phyloP scores from a whole-genome alignment of 2,329 filamentous ascomycete genomes.

The Fusarium pseudoanthophilum region DNA sequence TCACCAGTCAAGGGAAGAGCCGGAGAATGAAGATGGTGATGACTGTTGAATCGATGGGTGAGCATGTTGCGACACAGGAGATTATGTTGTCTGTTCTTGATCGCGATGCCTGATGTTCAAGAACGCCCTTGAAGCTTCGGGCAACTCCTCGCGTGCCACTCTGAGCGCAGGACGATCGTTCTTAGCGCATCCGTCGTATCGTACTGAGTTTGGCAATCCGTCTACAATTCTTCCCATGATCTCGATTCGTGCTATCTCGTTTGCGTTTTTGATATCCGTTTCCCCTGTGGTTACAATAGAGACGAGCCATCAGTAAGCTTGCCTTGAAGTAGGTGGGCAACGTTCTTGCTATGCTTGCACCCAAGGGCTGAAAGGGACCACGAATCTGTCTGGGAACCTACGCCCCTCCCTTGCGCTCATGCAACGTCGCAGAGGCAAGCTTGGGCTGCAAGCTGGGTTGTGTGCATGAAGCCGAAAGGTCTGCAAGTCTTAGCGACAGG shows the following conservation, averaged over 20 bases:
- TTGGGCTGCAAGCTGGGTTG: background rate
- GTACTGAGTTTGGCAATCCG: constrained; percentile 78
- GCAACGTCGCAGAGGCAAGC: background rate
- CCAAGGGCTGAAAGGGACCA: accelerated
- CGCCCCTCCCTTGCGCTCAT: background rate
- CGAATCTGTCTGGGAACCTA: background rate
- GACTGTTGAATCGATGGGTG: constrained; percentile 76
- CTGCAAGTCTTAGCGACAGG: accelerated
- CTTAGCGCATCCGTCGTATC: constrained; percentile 75
- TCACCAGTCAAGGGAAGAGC: background rate
- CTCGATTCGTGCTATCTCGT: constrained; percentile 71
- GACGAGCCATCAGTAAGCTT: constrained; percentile 91
- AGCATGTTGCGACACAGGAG: constrained; percentile 82
- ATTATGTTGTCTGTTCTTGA: constrained; percentile 97
- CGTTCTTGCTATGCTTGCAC: constrained; percentile 95
- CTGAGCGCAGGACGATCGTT: constrained; percentile 79
- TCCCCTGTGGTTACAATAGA: constrained; percentile 75
- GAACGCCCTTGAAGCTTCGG: constrained; percentile 95
- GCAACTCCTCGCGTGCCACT: constrained; percentile 81
- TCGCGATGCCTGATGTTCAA: constrained; percentile 97
- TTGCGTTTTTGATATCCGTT: constrained; percentile 78
- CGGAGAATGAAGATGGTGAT: constrained; percentile 57
- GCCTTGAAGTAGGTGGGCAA: constrained; percentile 91
- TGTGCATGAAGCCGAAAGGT: accelerated
- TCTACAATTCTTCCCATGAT: constrained; percentile 77